A percentile compares a stretch with the other conserved stretches of the same genome.
Evolutionary conservation across 2,329 filamentous ascomycete species (phyloP).

Genomic region (Nigrospora osmanthi): DNA sequence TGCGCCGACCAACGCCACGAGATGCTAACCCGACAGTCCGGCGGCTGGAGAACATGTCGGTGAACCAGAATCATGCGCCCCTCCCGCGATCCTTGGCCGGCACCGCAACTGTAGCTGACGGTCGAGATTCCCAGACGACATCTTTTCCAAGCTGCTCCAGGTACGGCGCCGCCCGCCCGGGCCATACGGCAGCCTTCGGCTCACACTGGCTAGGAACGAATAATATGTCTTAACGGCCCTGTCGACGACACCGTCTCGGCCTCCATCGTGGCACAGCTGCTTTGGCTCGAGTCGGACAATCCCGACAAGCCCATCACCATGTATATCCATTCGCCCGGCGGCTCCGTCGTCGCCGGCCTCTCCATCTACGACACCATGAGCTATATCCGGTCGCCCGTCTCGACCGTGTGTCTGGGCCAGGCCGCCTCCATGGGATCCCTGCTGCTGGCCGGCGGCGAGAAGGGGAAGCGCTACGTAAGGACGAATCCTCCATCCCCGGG

Average conservation of each 20-base stretch:
- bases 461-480: slow-evolving; percentile 63
- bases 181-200: slow-evolving; percentile 6
- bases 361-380: slow-evolving; percentile 99
- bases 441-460: slow-evolving; percentile 75
- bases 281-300: slow-evolving; percentile 96
- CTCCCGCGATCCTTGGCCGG: neutral
- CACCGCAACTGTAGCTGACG: slow-evolving; percentile 12
- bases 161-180: slow-evolving; percentile 30
- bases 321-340: slow-evolving; percentile 96
- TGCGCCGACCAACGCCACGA: neutral
- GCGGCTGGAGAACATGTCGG: slow-evolving; percentile 72
- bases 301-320: slow-evolving; percentile 92
- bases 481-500: too few relatives aligned
- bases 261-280: slow-evolving; percentile 89
- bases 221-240: slow-evolving; percentile 85
- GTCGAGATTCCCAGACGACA: slow-evolving; percentile 52
- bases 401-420: slow-evolving; percentile 89
- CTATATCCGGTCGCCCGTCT: slow-evolving; percentile 89
- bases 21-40: slow-evolving; percentile 45
- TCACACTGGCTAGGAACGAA: slow-evolving; percentile 60
- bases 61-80: slow-evolving; percentile 11
- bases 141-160: slow-evolving; percentile 74
- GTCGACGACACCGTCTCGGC: slow-evolving; percentile 88
- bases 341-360: slow-evolving; percentile 77
- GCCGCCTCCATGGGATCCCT: slow-evolving; percentile 93